phyloP scores from a whole-genome alignment of 495 filamentous ascomycete species.

The Elaphomyces granulatus region DNA sequence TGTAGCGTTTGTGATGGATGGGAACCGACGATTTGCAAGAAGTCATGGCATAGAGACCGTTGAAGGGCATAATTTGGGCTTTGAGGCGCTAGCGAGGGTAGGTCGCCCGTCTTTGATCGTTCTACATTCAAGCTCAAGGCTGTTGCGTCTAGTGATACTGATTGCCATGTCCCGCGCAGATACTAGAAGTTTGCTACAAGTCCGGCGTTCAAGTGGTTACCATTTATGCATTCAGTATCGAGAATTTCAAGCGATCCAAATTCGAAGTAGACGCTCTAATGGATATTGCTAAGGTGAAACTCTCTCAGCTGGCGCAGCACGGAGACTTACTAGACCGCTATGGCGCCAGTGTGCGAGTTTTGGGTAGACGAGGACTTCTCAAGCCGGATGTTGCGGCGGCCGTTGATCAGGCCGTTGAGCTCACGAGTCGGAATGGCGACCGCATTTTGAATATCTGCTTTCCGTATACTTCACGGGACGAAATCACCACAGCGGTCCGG shows the following conservation, averaged over 20 bases:
- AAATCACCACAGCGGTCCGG: conserved; percentile 86
- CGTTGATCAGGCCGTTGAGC: conserved; percentile 63
- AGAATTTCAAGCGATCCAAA: conserved; percentile 97
- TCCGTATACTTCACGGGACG: conserved; percentile 89
- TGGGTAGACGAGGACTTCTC: conserved; percentile 69
- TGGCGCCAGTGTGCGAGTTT: conserved; percentile 68
- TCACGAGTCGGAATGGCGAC: conserved; percentile 71
- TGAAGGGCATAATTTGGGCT: conserved; percentile 92
- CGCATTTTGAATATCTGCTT: conserved; percentile 92
- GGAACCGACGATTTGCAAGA: conserved; percentile 82
- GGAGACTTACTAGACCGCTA: conserved; percentile 88
- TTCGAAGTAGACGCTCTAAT: conserved; percentile 96
- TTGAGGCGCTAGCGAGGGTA: conserved; percentile 81
- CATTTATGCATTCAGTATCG: conserved; percentile 95
- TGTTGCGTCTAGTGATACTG: no score
- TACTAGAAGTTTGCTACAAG: conserved; percentile 96
- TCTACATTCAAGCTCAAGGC: no score
- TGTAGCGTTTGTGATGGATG: conserved; percentile 98
- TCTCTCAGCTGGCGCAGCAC: conserved; percentile 80
- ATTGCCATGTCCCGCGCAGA: no score
- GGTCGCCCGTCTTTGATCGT: conserved; percentile 8
- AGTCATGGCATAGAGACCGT: conserved; percentile 88
- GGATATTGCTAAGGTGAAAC: conserved; percentile 93
- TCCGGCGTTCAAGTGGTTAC: conserved; percentile 88
- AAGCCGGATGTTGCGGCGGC: conserved; percentile 77